Conservation (phyloP, 2,329 filamentous ascomycete genomes). For the Ophiobolus disseminans region DNA sequence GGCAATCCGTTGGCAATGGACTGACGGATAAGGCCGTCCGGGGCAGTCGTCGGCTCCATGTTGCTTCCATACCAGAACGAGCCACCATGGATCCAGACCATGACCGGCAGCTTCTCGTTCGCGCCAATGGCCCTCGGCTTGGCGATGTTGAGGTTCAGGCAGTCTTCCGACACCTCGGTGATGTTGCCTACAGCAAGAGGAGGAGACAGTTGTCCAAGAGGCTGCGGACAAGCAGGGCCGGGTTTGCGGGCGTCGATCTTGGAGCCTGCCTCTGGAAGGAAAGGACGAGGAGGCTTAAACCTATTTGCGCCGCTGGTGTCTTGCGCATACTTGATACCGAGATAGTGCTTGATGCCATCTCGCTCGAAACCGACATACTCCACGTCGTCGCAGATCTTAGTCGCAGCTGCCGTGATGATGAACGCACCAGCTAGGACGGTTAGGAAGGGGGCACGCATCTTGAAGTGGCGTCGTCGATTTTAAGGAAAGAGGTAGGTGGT, state of each 20-base stretch:
- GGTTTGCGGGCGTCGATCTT: constrained; percentile 50
- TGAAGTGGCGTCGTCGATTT: no score
- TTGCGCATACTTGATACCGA: constrained; percentile 57
- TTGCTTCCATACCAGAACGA: constrained; percentile 39
- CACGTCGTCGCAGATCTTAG: constrained; percentile 30
- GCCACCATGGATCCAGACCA: constrained; percentile 62
- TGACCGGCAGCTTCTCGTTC: constrained; percentile 58
- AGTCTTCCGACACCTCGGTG: constrained; percentile 59
- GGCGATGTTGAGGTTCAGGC: constrained; percentile 67
- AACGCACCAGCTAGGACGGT: constrained; percentile 10
- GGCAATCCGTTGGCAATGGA: constrained; percentile 54
- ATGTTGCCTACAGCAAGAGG: constrained; percentile 45
- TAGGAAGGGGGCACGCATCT: constrained; percentile 18
- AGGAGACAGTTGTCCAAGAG: constrained; percentile 34
- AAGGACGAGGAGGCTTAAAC: constrained; percentile 55
- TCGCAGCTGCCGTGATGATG: constrained; percentile 11
- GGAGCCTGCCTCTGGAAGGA: constrained; percentile 40
- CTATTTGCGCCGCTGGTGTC: constrained; percentile 56
- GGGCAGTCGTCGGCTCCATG: constrained; percentile 47
- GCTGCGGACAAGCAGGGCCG: constrained; percentile 57
- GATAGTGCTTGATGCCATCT: constrained; percentile 57
- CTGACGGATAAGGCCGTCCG: constrained; percentile 57
- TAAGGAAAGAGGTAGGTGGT: no score
- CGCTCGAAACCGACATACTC: constrained; percentile 54
- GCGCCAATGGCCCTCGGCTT: constrained; percentile 55